These are phyloP conservation scores for Blepharisma undulans DNA, from an alignment of 169 alveolate species.

Conservation along the genomic window DNA sequence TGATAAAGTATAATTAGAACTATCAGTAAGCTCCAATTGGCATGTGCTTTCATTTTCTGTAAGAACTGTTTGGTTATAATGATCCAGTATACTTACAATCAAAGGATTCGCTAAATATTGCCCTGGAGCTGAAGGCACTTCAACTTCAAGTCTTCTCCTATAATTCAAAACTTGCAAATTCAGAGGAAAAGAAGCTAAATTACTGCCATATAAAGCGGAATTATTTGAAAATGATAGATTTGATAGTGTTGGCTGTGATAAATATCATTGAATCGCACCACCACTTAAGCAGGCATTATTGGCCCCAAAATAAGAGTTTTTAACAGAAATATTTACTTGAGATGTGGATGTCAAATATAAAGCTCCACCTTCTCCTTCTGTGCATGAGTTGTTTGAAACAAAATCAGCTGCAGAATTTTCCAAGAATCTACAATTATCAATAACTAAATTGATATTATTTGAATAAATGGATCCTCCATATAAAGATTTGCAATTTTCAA, in stretches of 20 bases:
- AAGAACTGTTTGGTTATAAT: neutral
- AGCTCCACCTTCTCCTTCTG: conserved; percentile 10
- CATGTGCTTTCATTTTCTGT: neutral
- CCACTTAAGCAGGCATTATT: conserved; percentile 19
- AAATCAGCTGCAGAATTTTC: neutral
- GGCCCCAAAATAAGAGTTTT: neutral
- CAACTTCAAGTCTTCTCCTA: neutral
- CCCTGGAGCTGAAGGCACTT: neutral
- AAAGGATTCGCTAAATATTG: neutral
- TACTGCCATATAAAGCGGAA: conserved; percentile 9
- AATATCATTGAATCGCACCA: conserved; percentile 28
- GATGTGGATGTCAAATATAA: neutral
- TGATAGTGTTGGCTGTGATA: neutral
- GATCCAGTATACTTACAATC: neutral
- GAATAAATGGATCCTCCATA: conserved; percentile 31
- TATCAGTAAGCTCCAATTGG: neutral
- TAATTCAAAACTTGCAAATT: neutral
- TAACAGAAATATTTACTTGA: neutral
- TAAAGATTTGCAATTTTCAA: neutral
- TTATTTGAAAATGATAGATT: neutral
- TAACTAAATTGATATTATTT: neutral
- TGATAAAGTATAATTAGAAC: neutral
- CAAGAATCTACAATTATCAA: neutral
- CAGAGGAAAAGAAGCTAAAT: conserved; percentile 32
- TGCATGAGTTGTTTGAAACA: neutral